phyloP scores from a whole-genome alignment of 2,329 filamentous ascomycete genomes.

The Apiospora koreana region DNA sequence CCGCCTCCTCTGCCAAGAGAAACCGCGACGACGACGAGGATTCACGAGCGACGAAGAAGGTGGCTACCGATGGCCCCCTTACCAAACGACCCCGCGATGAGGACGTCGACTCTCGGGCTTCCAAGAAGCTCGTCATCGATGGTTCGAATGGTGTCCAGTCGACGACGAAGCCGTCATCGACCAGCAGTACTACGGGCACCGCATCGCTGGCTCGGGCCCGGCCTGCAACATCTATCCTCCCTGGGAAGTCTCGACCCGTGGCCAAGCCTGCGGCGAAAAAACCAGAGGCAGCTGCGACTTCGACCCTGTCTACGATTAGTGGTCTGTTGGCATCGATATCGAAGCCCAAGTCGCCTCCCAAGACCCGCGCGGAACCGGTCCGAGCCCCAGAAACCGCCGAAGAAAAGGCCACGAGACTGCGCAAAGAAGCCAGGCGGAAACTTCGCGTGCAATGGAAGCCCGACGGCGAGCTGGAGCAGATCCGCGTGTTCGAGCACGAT shows the following conservation, averaged over 20 bases:
- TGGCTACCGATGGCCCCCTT: not conserved
- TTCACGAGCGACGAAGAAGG: not conserved
- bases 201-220: constrained; percentile 24
- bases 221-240: constrained; percentile 38
- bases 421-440: constrained; percentile 71
- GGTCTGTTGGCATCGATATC: constrained; percentile 53
- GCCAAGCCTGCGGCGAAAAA: constrained; percentile 45
- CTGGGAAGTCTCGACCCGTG: constrained; percentile 49
- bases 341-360: constrained; percentile 52
- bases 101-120: constrained; percentile 14
- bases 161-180: constrained; percentile 32
- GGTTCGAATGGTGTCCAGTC: constrained; percentile 26
- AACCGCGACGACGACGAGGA: not conserved
- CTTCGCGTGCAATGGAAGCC: constrained; percentile 72
- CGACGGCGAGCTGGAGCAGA: constrained; percentile 64
- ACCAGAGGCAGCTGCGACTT: constrained; percentile 33
- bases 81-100: constrained; percentile 18
- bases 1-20: not conserved
- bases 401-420: constrained; percentile 65
- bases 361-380: constrained; percentile 41
- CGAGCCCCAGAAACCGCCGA: constrained; percentile 66
- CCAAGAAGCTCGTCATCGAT: constrained; percentile 23
- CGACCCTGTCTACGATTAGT: constrained; percentile 51
- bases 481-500: constrained; percentile 72
- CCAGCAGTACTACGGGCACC: constrained; percentile 15